Evolutionary conservation across 2,329 filamentous ascomycete genomes (phyloP).

Genomic region (Ophiosphaerella narmari): DNA sequence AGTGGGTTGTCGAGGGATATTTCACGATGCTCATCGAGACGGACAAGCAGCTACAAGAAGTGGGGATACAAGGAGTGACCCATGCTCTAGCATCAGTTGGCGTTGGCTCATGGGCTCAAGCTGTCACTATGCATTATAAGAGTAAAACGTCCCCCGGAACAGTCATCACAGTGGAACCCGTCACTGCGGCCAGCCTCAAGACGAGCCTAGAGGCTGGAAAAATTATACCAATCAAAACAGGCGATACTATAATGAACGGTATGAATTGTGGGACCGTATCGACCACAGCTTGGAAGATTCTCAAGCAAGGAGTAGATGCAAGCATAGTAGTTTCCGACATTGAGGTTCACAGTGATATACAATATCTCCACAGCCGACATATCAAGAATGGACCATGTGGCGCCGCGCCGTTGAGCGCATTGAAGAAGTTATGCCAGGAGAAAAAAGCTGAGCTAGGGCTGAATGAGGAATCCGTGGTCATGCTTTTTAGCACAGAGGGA

Average conservation of each 20-base stretch:
- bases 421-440: constrained; percentile 55
- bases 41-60: constrained; percentile 62
- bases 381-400: constrained; percentile 67
- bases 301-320: constrained; percentile 64
- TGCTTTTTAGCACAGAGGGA: constrained; percentile 72
- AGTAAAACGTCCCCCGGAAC: constrained; percentile 35
- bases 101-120: constrained; percentile 73
- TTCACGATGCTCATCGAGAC: constrained; percentile 72
- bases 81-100: constrained; percentile 70
- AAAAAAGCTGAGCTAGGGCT: constrained; percentile 45
- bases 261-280: constrained; percentile 75
- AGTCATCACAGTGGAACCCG: constrained; percentile 73
- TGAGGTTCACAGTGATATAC: constrained; percentile 64
- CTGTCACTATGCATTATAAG: constrained; percentile 70
- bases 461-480: constrained; percentile 59
- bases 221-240: constrained; percentile 58
- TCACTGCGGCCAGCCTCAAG: constrained; percentile 63
- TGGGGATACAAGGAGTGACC: constrained; percentile 46
- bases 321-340: constrained; percentile 64
- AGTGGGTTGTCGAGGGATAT: constrained; percentile 81
- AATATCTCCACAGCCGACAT: constrained; percentile 55
- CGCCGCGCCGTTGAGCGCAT: constrained; percentile 61
- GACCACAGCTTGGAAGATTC: constrained; percentile 64
- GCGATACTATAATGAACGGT: constrained; percentile 72
- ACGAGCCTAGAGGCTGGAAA: constrained; percentile 57